Evolutionary conservation across 2,329 filamentous ascomycete species (phyloP), one percentile per base, ranked within the genome.

Genomic region (Nemania serpens): DNA sequence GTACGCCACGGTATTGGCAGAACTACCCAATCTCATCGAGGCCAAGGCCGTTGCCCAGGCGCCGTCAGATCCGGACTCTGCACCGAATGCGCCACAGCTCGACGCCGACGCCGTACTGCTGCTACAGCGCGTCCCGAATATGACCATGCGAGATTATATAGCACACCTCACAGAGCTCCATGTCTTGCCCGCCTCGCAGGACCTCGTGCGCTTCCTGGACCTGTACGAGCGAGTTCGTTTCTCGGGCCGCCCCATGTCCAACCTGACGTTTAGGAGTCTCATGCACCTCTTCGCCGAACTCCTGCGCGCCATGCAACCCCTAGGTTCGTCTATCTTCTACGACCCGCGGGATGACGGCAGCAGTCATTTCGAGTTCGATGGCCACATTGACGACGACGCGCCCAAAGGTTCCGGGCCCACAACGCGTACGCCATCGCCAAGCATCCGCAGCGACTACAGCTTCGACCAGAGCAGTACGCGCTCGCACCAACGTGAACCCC

Each of bases 11-110:
- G 91, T 99, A 22, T 81, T 97, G 17, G 82, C 84, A 39, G 94
- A 98, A 75, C 81, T 99, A 22, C 91, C 93, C 1, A 89, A 96
- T 71, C 82, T 98, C 29, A 91, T 98, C 64, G 94, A 98, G 78
- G 94, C 91, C 10, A 94, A 94, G 74, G 94, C 93, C 1, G 86
- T 97, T n/a, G 93, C 91, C 0, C 83, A 97, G 39, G 91, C 90
- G 0, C 91, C 88, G 33, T 79, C 81, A 0, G 80, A 77, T 65
- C 78, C 74, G 37, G 75, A 70, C 36, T 78, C 77, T 17, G 69
- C 70, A 37, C 69, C 71, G 17, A 75, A 75, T 2, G 75, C 77
- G 9, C 78, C 76, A 15, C 71, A 81, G 20, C 83, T 90, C 1
- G 88, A 93, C 68, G 80, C 85, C 11, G 84, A 88, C 34, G 86